Conservation (phyloP, 495 filamentous ascomycete species). For the Aspergillus ellipticus region DNA sequence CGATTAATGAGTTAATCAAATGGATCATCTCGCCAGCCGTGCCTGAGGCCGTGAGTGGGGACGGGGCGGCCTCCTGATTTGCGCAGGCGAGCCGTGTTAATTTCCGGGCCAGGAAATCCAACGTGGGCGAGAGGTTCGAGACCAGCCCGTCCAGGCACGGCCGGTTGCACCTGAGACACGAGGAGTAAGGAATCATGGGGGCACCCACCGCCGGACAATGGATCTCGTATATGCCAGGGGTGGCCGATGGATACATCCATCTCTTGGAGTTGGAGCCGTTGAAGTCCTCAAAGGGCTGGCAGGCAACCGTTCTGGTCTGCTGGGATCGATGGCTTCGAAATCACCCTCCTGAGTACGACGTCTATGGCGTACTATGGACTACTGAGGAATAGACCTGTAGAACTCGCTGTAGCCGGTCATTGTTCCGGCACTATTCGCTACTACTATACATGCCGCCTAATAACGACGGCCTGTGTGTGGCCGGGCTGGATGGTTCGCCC, state of each 20-base stretch:
- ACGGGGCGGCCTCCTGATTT: conserved; percentile 11
- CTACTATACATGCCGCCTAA: background rate
- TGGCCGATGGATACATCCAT: background rate
- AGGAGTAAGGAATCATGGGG: background rate
- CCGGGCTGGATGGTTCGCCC: background rate
- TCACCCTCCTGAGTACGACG: background rate
- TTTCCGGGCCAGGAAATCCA: conserved; percentile 20
- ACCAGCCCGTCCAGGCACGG: background rate
- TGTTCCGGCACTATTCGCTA: background rate
- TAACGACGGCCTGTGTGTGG: background rate
- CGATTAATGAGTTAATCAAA: background rate
- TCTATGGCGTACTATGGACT: no score
- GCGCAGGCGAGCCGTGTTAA: conserved; percentile 11
- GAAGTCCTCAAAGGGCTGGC: no score
- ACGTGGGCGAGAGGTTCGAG: conserved; percentile 11
- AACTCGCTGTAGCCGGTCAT: background rate
- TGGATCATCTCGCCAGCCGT: conserved; percentile 3
- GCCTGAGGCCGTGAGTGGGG: conserved; percentile 14
- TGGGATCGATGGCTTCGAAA: no score
- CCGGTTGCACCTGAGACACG: conserved; percentile 1
- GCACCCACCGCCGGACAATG: no score
- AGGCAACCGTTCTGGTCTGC: no score
- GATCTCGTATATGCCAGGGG: background rate
- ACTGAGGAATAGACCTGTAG: background rate
- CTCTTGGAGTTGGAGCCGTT: no score